Percentiles rank a stretch among this genome's conserved stretches.
These are phyloP conservation scores for Macrolepiota fuliginosa DNA, from an alignment of 768 basidiomycete species.

Conservation along the genomic window DNA sequence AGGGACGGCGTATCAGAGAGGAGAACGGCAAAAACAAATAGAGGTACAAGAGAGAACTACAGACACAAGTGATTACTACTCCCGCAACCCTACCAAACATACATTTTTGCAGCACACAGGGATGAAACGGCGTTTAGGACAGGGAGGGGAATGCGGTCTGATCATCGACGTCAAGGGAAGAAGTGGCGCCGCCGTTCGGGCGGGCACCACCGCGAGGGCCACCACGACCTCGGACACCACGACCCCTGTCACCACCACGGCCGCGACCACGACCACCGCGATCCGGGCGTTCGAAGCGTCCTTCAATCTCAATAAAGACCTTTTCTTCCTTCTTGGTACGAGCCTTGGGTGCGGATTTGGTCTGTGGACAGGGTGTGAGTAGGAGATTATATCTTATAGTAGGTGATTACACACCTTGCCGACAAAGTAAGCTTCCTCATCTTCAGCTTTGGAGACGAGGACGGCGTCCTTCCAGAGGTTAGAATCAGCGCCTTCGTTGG, in stretches of 20 bases:
- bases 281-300: slow-evolving; percentile 80
- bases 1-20: slow-evolving; percentile 14
- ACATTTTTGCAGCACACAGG: background rate
- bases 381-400: background rate
- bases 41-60: background rate
- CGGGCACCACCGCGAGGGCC: slow-evolving; percentile 47
- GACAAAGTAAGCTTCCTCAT: slow-evolving; percentile 79
- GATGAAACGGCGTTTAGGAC: slow-evolving; percentile 34
- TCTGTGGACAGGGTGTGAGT: slow-evolving; percentile 33
- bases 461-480: slow-evolving; percentile 71
- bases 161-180: slow-evolving; percentile 72
- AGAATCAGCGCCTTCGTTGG: slow-evolving; percentile 76
- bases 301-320: slow-evolving; percentile 89
- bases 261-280: slow-evolving; percentile 59
- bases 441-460: slow-evolving; percentile 62
- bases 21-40: slow-evolving; percentile 3
- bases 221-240: slow-evolving; percentile 42
- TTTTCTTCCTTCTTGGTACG: slow-evolving; percentile 87
- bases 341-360: slow-evolving; percentile 61
- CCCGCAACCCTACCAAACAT: slow-evolving; percentile 3
- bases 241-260: slow-evolving; percentile 44
- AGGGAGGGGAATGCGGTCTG: slow-evolving; percentile 89
- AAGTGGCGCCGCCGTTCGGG: slow-evolving; percentile 33
- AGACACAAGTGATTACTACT: slow-evolving; percentile 6
- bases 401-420: slow-evolving; percentile 68